phyloP scores from a whole-genome alignment of 2,329 filamentous ascomycete species.

The Zymoseptoria tritici region DNA sequence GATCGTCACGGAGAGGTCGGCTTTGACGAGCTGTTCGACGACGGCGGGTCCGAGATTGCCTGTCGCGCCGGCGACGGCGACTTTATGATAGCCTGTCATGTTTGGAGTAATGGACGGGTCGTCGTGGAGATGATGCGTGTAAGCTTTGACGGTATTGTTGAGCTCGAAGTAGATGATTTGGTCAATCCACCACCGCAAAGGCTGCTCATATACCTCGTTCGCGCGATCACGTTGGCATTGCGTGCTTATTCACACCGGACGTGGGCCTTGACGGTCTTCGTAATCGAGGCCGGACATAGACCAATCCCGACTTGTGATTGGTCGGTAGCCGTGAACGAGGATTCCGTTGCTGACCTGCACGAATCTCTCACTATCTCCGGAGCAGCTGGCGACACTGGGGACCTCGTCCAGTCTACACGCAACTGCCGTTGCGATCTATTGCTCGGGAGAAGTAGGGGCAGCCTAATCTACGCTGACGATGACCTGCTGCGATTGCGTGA shows the following conservation, averaged over 20 bases:
- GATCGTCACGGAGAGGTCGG: slow-evolving; percentile 38
- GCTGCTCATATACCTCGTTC: background rate
- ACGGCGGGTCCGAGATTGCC: slow-evolving; percentile 39
- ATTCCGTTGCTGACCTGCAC: background rate
- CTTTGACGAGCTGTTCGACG: slow-evolving; percentile 35
- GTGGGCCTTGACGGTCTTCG: background rate
- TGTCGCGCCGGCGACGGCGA: slow-evolving; percentile 29
- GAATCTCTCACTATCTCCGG: background rate
- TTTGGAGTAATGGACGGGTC: too few relatives aligned
- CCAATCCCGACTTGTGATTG: background rate
- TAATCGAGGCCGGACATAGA: background rate
- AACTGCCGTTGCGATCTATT: too few relatives aligned
- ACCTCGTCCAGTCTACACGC: background rate
- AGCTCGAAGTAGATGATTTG: background rate
- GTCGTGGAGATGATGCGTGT: background rate
- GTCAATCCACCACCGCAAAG: background rate
- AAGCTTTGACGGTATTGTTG: background rate
- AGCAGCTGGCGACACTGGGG: background rate
- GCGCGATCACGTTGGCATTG: background rate
- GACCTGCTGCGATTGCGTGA: too few relatives aligned
- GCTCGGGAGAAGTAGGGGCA: too few relatives aligned
- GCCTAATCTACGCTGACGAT: too few relatives aligned
- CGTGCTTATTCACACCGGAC: background rate
- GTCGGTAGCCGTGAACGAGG: background rate
- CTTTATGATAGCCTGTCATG: slow-evolving; percentile 15